A percentile compares a stretch with the other conserved stretches of the same genome.
Evolutionary conservation across 441 rosid genomes (phyloP).

Genomic region (Aleurites moluccanus): DNA sequence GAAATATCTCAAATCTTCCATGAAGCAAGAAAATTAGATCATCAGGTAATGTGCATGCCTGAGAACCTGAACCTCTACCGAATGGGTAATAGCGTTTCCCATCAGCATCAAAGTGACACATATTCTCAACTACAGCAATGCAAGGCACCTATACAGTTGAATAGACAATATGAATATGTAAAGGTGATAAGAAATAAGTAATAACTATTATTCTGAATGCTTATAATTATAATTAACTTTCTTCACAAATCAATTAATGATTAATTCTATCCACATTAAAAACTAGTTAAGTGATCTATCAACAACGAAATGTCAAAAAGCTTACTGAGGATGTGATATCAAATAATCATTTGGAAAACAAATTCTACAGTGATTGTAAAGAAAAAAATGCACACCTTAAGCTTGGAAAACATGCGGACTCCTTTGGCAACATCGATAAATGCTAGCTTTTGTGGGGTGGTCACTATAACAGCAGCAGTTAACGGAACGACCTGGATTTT

Average conservation of each 20-base stretch:
- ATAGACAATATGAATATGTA: constrained; percentile 19
- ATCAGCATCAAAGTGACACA: constrained; percentile 96
- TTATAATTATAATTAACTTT: neutral
- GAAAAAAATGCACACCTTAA: constrained; percentile 58
- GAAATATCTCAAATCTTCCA: neutral
- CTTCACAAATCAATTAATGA: neutral
- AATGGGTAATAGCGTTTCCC: constrained; percentile 96
- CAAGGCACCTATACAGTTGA: constrained; percentile 73
- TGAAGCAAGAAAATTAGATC: constrained; percentile 14
- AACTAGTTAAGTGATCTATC: neutral
- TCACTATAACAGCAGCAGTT: constrained; percentile 94
- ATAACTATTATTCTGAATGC: constrained; percentile 17
- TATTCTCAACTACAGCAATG: constrained; percentile 94
- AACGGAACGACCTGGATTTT: constrained; percentile 80
- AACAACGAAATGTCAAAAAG: neutral
- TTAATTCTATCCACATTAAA: neutral
- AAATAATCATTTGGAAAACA: constrained; percentile 5
- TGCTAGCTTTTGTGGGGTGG: constrained; percentile 96
- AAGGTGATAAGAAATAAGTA: constrained; percentile 6
- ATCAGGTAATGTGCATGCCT: constrained; percentile 47
- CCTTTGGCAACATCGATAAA: constrained; percentile 98
- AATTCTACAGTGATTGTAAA: constrained; percentile 5
- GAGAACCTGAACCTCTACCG: constrained; percentile 95
- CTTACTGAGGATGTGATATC: neutral
- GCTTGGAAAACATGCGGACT: constrained; percentile 97